Base-by-base conservation (phyloP, 2,329 filamentous ascomycete genomes). In the Phoma sp. region DNA sequence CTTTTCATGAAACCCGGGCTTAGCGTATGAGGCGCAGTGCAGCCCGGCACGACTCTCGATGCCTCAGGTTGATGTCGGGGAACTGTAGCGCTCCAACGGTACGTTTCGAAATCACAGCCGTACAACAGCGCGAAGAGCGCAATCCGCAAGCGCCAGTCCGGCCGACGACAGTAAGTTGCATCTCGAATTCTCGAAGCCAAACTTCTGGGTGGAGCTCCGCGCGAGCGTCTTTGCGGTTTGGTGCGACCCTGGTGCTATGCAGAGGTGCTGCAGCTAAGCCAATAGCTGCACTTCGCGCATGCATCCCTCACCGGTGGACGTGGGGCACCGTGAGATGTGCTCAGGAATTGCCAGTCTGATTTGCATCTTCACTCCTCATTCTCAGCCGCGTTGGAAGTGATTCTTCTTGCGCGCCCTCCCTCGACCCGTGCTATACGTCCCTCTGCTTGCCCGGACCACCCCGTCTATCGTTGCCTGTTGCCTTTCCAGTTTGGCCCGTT, bases 11-110 rank as follows among this genome's bases (percentile, higher is more conserved):
- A 48, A 43, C 52, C 36, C 42, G 47, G 56, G 52, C 60, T 49
- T 66, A 67, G 68, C 67, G 66, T 68, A 56, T 57, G 67, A 65
- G 71, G 71, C 71, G 68, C 61, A 73, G 67, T 68, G 64, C 68
- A 63, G 59, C 42, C 47, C 52, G 55, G 47, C 37, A 42, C 17
- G 43, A 59, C 53, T 60, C 61, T 69, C 71, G 61, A 70, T 67
- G 68, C 67, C 66, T 49, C 33, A 49, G 45, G 45, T 29, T 32
- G 34, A 43, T 30, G 21, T 54, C 40, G 34, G 49, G 28, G 26
- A 20, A 11, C 5, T 14, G 47, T 33, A 43, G 47, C 38, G 40
- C 47, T 38, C 15, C 29, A 52, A 38, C 53, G 51, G 40, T 40
- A 49, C 17, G 45, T 54, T 54, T 54, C 39, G 15, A 37, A 45